Percentiles rank a stretch among this genome's conserved stretches.
phyloP scores from a whole-genome alignment of 257 asterid genomes.

The Capsicum pubescens region DNA sequence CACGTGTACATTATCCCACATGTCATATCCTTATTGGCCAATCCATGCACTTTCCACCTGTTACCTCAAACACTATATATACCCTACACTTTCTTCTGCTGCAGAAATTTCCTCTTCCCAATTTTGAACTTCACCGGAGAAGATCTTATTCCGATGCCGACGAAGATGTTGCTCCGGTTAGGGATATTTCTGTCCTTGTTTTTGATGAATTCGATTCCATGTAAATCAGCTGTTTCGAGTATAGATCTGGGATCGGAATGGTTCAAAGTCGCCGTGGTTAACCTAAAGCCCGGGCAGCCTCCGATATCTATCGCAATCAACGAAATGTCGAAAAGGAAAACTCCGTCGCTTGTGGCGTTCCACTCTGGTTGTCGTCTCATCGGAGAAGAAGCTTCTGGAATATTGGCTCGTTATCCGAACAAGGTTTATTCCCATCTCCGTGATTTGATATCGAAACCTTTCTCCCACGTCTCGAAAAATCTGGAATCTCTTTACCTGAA shows the following conservation, averaged over 20 bases:
- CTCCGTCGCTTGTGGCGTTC: constrained; percentile 86
- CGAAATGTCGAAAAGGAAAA: constrained; percentile 96
- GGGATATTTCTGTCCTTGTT: constrained; percentile 52
- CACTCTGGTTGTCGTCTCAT: constrained; percentile 71
- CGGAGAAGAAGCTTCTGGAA: constrained; percentile 87
- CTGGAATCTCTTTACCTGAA: constrained; percentile 55
- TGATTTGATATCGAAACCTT: constrained; percentile 69
- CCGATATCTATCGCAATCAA: constrained; percentile 95
- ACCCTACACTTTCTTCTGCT: constrained; percentile 25
- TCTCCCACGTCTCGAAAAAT: constrained; percentile 38
- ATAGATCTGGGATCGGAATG: constrained; percentile 99
- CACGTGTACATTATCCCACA: constrained; percentile 55
- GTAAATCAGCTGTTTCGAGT: constrained; percentile 90
- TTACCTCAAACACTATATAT: constrained; percentile 39
- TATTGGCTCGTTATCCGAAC: constrained; percentile 84
- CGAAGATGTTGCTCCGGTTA: constrained; percentile 39
- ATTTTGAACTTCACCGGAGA: constrained; percentile 6
- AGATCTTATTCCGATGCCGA: constrained; percentile 19
- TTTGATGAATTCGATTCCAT: constrained; percentile 40
- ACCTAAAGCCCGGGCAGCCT: constrained; percentile 87
- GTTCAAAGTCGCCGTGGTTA: constrained; percentile 92
- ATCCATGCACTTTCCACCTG: constrained; percentile 42
- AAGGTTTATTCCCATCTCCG: constrained; percentile 80
- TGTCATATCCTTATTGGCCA: constrained; percentile 44
- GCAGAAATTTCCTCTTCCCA: constrained; percentile 12